phyloP scores from a whole-genome alignment of 1,284 basidiomycete genomes.

The Volvariella volvacea region DNA sequence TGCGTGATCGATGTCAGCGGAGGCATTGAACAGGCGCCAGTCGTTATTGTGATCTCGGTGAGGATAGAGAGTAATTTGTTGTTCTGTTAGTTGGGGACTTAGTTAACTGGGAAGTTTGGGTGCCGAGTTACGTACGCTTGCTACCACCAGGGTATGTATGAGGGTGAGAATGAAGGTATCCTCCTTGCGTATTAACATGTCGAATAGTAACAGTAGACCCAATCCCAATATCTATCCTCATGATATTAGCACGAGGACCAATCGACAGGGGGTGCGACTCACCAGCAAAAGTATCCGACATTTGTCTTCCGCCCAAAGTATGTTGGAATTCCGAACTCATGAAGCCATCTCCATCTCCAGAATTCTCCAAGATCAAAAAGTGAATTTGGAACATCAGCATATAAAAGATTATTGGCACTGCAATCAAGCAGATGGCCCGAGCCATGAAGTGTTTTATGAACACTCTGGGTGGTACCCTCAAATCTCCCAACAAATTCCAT shows the following conservation, averaged over 20 bases:
- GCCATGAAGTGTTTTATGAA: constrained; percentile 87
- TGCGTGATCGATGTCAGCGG: constrained; percentile 39
- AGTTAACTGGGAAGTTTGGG: neutral
- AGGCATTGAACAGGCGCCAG: constrained; percentile 78
- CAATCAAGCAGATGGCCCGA: constrained; percentile 84
- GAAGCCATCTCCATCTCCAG: constrained; percentile 96
- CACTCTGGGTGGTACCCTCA: constrained; percentile 68
- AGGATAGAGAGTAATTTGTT: constrained; percentile 97
- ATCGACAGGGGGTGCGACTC: constrained; percentile 19
- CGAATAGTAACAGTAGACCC: constrained; percentile 83
- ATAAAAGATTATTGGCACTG: constrained; percentile 83
- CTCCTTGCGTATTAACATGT: constrained; percentile 95
- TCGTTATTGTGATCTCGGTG: constrained; percentile 91
- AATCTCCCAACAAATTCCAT: constrained; percentile 88
- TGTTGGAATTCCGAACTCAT: constrained; percentile 99
- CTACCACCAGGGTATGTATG: constrained; percentile 87
- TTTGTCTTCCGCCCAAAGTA: constrained; percentile 84
- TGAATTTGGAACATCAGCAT: constrained; percentile 96
- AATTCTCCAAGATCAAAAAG: constrained; percentile 82
- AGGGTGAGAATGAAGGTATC: constrained; percentile 93
- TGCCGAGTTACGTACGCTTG: constrained; percentile 51
- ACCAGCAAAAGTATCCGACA: constrained; percentile 91
- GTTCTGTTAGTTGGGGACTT: constrained; percentile 49
- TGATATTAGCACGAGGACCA: constrained; percentile 1
- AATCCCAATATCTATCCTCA: constrained; percentile 66